Conservation (phyloP, 106 monocot species). For the Dendrobium chrysotoxum region DNA sequence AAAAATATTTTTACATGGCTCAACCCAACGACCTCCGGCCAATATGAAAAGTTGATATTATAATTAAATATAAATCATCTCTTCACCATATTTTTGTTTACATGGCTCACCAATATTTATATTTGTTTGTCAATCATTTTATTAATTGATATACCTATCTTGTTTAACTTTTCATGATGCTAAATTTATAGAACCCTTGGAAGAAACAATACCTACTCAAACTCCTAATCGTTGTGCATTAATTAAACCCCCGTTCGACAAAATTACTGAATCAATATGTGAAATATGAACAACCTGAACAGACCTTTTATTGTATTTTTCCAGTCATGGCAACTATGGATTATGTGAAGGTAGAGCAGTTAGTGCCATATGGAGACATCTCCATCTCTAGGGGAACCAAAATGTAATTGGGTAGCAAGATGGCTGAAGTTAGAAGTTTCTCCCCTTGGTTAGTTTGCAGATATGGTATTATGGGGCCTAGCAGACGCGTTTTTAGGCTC, state of each 20-base stretch:
- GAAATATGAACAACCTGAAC: too few species aligned
- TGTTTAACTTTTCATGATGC: too few species aligned
- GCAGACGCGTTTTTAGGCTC: too few species aligned
- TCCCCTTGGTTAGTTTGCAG: not conserved
- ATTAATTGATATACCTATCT: too few species aligned
- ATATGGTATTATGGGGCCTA: too few species aligned
- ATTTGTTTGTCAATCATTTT: too few species aligned
- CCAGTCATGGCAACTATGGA: slow-evolving; percentile 67
- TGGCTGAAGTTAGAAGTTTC: not conserved
- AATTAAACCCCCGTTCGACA: slow-evolving; percentile 22
- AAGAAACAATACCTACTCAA: slow-evolving; percentile 74
- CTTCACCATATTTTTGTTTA: too few species aligned
- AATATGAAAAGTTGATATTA: too few species aligned
- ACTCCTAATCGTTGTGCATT: slow-evolving; percentile 33
- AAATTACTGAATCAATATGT: slow-evolving; percentile 41
- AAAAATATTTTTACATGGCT: too few species aligned
- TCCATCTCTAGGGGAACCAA: slow-evolving; percentile 49
- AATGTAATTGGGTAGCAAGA: slow-evolving; percentile 12
- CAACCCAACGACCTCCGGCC: too few species aligned
- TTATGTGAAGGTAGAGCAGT: slow-evolving; percentile 63
- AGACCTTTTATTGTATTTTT: slow-evolving; percentile 1
- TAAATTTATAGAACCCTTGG: slow-evolving; percentile 33
- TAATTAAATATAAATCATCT: too few species aligned
- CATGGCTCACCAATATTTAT: too few species aligned
- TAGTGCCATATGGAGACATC: slow-evolving; percentile 58